These are phyloP conservation scores for Cercospora zeae-maydis DNA, from an alignment of 2,329 filamentous ascomycete species.

Conservation along the genomic window DNA sequence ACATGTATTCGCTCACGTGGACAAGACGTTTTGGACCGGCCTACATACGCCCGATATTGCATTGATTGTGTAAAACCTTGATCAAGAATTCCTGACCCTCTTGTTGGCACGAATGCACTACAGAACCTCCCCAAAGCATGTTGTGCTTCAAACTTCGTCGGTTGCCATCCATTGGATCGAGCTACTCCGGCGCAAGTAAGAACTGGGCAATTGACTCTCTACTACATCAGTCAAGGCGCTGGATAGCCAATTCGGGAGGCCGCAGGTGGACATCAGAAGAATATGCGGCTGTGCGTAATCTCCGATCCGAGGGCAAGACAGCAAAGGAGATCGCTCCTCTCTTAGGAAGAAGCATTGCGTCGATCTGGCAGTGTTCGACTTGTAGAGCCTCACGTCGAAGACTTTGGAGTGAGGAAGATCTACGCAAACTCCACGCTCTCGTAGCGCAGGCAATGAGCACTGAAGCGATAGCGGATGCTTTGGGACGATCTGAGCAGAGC, in stretches of 20 bases:
- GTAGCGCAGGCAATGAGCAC: neutral
- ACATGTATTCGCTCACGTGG: too few relatives aligned
- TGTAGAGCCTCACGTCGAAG: rapidly evolving
- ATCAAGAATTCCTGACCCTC: neutral
- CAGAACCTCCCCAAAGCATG: neutral
- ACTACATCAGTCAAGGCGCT: neutral
- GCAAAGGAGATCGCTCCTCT: neutral
- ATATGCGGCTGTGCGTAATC: neutral
- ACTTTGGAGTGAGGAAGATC: neutral
- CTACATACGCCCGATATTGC: too few relatives aligned
- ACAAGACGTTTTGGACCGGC: too few relatives aligned
- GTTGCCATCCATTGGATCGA: neutral
- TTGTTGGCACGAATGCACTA: neutral
- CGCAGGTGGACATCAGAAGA: neutral
- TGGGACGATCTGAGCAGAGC: neutral
- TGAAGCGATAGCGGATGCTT: neutral
- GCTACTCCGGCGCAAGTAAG: neutral
- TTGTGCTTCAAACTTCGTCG: neutral
- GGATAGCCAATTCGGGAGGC: neutral
- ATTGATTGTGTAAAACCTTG: too few relatives aligned
- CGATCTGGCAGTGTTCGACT: neutral
- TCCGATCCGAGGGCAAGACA: neutral
- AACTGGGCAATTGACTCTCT: neutral
- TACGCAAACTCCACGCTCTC: neutral
- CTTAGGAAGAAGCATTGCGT: neutral